Conservation (phyloP, 2,329 filamentous ascomycete species). For the Pyricularia sp. region DNA sequence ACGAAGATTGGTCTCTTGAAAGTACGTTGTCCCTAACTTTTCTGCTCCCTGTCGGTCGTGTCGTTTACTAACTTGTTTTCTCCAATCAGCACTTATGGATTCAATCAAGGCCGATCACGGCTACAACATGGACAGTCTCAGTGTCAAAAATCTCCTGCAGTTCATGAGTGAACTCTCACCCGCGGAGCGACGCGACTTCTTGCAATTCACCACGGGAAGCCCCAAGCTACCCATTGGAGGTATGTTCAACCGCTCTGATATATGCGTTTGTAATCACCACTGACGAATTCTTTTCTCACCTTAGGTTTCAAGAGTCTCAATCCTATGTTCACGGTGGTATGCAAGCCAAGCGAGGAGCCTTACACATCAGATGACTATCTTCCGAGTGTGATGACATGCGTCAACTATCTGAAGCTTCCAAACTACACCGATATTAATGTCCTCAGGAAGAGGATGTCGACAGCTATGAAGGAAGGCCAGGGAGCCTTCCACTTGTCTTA, state of each 20-base stretch:
- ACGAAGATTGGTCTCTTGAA: slow-evolving; percentile 96
- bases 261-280: slow-evolving; percentile 8
- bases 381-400: slow-evolving; percentile 99
- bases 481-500: slow-evolving; percentile 95
- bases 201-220: slow-evolving; percentile 96
- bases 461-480: slow-evolving; percentile 90
- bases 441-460: slow-evolving; percentile 68
- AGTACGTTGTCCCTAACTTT: slow-evolving; percentile 48
- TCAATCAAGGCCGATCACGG: slow-evolving; percentile 98
- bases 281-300: slow-evolving; percentile 18
- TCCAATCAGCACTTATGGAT: slow-evolving; percentile 70
- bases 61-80: background rate
- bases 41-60: background rate
- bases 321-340: slow-evolving; percentile 98
- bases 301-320: slow-evolving; percentile 92
- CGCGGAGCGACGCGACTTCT: slow-evolving; percentile 76
- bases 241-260: slow-evolving; percentile 34
- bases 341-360: slow-evolving; percentile 93
- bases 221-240: slow-evolving; percentile 97
- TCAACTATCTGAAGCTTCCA: slow-evolving; percentile 96
- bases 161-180: slow-evolving; percentile 81
- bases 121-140: slow-evolving; percentile 97
- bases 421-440: slow-evolving; percentile 77
- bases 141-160: slow-evolving; percentile 84
- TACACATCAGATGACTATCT: slow-evolving; percentile 94